Conservation (phyloP, 345 rosid species). For the Lumnitzera racemosa region DNA sequence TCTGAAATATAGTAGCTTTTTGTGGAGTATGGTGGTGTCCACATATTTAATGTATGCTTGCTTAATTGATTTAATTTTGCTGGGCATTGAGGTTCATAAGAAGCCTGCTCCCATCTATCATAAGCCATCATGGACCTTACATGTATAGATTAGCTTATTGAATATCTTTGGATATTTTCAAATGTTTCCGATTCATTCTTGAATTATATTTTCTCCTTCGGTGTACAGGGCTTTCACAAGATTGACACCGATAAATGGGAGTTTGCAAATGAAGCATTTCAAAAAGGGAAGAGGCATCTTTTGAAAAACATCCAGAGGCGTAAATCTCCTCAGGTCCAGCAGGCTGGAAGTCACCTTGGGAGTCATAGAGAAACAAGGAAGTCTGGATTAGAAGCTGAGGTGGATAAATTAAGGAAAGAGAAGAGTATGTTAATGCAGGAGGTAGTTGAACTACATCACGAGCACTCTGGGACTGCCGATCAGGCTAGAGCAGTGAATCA, state of each 20-base stretch:
- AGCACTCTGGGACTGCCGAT: conserved; percentile 40
- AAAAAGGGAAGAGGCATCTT: conserved; percentile 70
- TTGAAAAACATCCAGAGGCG: conserved; percentile 84
- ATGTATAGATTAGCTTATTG: not conserved
- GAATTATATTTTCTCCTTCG: conserved; percentile 11
- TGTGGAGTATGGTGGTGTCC: too few relatives aligned
- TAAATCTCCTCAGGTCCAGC: conserved; percentile 57
- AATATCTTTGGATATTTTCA: conserved; percentile 7
- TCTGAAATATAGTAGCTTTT: too few relatives aligned
- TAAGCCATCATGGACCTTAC: too few relatives aligned
- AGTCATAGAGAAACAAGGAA: conserved; percentile 33
- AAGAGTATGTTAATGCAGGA: conserved; percentile 49
- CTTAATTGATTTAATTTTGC: too few relatives aligned
- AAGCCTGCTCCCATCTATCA: too few relatives aligned
- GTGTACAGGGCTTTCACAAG: conserved; percentile 75
- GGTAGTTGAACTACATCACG: conserved; percentile 54
- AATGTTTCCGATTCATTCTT: conserved; percentile 3
- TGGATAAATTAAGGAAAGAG: conserved; percentile 58
- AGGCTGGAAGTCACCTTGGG: conserved; percentile 41
- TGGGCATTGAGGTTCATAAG: too few relatives aligned
- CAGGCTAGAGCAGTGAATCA: conserved; percentile 46
- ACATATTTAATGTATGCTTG: too few relatives aligned
- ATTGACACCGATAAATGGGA: conserved; percentile 88
- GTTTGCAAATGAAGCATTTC: conserved; percentile 83
- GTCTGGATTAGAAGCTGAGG: conserved; percentile 45